These are phyloP conservation scores for Amylostereum areolatum DNA, from an alignment of 1,284 basidiomycete species.

Conservation along the genomic window DNA sequence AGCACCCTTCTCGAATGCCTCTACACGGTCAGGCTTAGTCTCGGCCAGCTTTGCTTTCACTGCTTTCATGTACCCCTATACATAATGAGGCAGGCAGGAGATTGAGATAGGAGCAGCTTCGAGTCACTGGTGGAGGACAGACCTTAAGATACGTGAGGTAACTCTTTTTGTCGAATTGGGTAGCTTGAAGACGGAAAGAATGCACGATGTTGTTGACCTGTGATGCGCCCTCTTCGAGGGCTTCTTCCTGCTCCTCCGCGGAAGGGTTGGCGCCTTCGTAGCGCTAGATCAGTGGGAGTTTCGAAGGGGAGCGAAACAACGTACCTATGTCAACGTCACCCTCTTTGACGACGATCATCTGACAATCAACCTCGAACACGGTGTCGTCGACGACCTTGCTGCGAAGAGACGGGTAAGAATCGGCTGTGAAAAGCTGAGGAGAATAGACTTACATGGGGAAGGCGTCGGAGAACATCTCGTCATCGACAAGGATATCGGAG, in stretches of 20 bases:
- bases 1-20: conserved; percentile 84
- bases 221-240: conserved; percentile 71
- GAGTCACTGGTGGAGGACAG: too few species aligned
- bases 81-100: conserved; percentile 11
- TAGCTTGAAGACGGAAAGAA: conserved; percentile 87
- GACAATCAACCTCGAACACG: conserved; percentile 89
- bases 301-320: conserved; percentile 25
- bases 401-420: conserved; percentile 14
- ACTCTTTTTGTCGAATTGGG: conserved; percentile 89
- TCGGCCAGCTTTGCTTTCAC: conserved; percentile 62
- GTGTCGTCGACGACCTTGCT: conserved; percentile 83
- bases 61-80: conserved; percentile 75
- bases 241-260: conserved; percentile 83
- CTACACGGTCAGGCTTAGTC: conserved; percentile 63
- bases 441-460: conserved; percentile 67
- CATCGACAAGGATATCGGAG: conserved; percentile 67
- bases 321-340: conserved; percentile 91
- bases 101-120: conserved; percentile 4
- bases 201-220: conserved; percentile 90
- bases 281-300: conserved; percentile 5
- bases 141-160: conserved; percentile 89
- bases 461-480: conserved; percentile 97
- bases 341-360: conserved; percentile 68
- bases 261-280: conserved; percentile 82
- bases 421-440: conserved; percentile 6